Evolutionary conservation across 1,139 yeast genomes (phyloP), one percentile per base, ranked within the genome.

Genomic region (Hemisphaericaspora lyxosophila): DNA sequence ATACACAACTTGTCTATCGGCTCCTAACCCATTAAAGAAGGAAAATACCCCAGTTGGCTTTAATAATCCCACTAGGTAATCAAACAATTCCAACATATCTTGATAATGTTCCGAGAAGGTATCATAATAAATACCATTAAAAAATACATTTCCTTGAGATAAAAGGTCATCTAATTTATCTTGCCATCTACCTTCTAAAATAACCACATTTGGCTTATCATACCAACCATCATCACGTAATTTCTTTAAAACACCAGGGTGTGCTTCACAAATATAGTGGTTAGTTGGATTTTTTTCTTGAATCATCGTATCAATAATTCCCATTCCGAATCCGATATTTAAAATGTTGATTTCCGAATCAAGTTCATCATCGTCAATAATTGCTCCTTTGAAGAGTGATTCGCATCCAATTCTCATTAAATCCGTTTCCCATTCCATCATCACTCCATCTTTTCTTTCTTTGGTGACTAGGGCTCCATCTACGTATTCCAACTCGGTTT

Each of bases 241-340:
- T 51, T 85, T 83, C 1, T 61, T 59, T 24, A 90, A 63, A 5
- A 90, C 97, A 50, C 86, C 95, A 1, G 97, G 97, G 52, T 90
- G 97, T 0, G 97, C 97, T 59, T 90, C 97, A 48, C 89, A 82
- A 34, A 90, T 90, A 59, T 87, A 90, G 58, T 90, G 97, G 42
- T 68, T 75, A 5, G 79, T 67, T 7, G 95, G 95, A 5, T 58
- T 56, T 27, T 51, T 48, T 4, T 60, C 66, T 54, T 85, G 86
- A 43, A 90, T 83, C 74, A 82, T 79, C 2, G 77, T 63, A 58
- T 90, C 97, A 42, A 90, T 89, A 38, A 90, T 89, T 2, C 97
- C 97, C 96, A 90, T 87, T 2, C 97, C 97, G 56, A 90, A 90
- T 0, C 97, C 97, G 33, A 90, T 86, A 53, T 90, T 90, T 34